Evolutionary conservation across 2,329 filamentous ascomycete genomes (phyloP).

Genomic region (Penicillium olsonii): DNA sequence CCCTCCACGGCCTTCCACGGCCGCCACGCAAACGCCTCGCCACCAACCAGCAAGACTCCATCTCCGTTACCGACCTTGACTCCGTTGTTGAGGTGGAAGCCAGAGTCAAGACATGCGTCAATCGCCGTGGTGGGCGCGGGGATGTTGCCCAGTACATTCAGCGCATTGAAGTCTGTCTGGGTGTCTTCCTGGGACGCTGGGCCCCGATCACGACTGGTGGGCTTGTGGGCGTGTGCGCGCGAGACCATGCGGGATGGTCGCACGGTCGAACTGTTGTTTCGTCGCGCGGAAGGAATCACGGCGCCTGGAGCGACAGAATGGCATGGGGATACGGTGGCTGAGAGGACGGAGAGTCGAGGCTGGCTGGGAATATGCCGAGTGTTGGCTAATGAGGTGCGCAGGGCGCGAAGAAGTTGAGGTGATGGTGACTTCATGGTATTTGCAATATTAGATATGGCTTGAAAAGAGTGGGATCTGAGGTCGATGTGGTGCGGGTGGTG

Average conservation of each 20-base stretch:
- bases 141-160: conserved; percentile 77
- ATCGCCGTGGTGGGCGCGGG: conserved; percentile 79
- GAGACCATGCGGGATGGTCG: conserved; percentile 35
- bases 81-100: conserved; percentile 85
- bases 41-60: conserved; percentile 77
- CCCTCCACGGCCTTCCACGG: conserved; percentile 65
- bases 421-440: conserved; percentile 42
- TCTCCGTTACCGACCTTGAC: conserved; percentile 67
- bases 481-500: background rate
- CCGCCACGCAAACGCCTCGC: conserved; percentile 85
- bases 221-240: conserved; percentile 38
- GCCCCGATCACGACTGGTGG: conserved; percentile 57
- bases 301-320: background rate
- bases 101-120: conserved; percentile 77
- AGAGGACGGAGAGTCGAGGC: conserved; percentile 13
- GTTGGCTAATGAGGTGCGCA: conserved; percentile 38
- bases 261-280: conserved; percentile 28
- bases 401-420: conserved; percentile 42
- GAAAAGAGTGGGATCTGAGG: background rate
- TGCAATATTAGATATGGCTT: background rate
- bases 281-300: conserved; percentile 12
- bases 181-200: conserved; percentile 63
- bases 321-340: conserved; percentile 8
- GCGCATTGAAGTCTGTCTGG: conserved; percentile 69
- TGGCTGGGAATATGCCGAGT: conserved; percentile 13